Conservation (phyloP, 148 eudicot species). For the Oxyria digyna region DNA sequence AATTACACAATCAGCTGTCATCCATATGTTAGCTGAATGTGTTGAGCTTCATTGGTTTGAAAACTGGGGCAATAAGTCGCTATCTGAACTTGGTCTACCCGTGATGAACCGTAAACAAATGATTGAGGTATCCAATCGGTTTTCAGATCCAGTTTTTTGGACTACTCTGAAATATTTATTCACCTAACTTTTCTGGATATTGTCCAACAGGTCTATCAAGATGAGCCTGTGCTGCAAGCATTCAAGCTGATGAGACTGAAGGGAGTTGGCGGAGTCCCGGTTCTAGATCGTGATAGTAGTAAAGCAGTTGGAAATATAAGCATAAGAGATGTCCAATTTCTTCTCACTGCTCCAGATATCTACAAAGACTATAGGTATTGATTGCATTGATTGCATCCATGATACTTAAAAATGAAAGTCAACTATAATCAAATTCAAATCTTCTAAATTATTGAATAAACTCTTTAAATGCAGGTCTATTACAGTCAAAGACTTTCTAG, state of each 20-base stretch:
- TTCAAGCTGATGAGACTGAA: constrained; percentile 77
- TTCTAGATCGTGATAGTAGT: constrained; percentile 51
- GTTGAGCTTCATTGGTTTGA: constrained; percentile 90
- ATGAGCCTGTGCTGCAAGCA: constrained; percentile 88
- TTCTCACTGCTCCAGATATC: constrained; percentile 72
- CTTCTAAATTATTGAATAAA: background rate
- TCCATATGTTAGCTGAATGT: constrained; percentile 94
- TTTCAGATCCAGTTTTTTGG: too few species aligned
- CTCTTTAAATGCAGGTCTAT: constrained; percentile 49
- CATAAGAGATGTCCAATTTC: constrained; percentile 84
- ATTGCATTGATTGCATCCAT: background rate
- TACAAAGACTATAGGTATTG: constrained; percentile 83
- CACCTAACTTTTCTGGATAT: background rate
- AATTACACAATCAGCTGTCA: constrained; percentile 84
- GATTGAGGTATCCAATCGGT: constrained; percentile 33
- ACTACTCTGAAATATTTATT: background rate
- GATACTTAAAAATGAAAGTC: background rate
- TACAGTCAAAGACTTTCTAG: constrained; percentile 78
- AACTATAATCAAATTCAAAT: background rate
- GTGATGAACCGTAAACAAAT: constrained; percentile 46
- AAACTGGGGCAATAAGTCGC: constrained; percentile 69
- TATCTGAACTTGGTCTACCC: constrained; percentile 78
- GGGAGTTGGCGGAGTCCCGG: constrained; percentile 80
- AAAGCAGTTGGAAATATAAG: constrained; percentile 91
- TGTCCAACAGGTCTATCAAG: constrained; percentile 51